phyloP scores from a whole-genome alignment of 2,329 filamentous ascomycete species.

The Aspergillus viridinutans region DNA sequence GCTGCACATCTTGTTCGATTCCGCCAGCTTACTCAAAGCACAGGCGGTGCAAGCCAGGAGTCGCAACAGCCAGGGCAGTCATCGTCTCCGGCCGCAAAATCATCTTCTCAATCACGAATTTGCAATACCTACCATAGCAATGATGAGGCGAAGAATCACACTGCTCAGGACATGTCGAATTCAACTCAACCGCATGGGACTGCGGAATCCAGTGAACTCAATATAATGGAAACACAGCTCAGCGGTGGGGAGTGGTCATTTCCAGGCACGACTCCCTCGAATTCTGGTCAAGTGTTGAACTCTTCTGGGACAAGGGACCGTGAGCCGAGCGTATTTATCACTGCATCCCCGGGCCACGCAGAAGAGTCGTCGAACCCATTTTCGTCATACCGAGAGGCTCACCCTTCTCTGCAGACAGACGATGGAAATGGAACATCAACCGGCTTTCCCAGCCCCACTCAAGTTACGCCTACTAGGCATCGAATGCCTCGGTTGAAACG shows the following conservation, averaged over 20 bases:
- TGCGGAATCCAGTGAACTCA: conserved; percentile 3
- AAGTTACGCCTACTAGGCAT: conserved; percentile 3
- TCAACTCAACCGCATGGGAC: conserved; percentile 5
- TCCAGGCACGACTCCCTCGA: conserved; percentile 13
- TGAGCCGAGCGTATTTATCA: conserved; percentile 10
- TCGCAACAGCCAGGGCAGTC: conserved; percentile 4
- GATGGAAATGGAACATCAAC: not conserved
- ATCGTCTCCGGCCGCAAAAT: conserved; percentile 22
- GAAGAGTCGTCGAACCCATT: conserved; percentile 16
- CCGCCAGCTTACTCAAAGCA: not conserved
- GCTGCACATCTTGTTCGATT: conserved; percentile 8
- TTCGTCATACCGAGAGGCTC: conserved; percentile 15
- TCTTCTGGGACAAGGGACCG: conserved; percentile 19
- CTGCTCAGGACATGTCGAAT: conserved; percentile 14
- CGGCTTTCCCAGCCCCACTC: not conserved
- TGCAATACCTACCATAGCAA: conserved; percentile 29
- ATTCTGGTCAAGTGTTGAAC: conserved; percentile 18
- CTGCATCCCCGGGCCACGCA: conserved; percentile 6
- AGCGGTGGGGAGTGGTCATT: conserved; percentile 14
- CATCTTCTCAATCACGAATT: conserved; percentile 32
- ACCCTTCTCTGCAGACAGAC: conserved; percentile 10
- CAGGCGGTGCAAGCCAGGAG: not conserved
- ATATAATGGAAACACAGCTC: conserved; percentile 21
- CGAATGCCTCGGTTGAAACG: conserved; percentile 11
- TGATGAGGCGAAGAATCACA: conserved; percentile 12